These are phyloP conservation scores for Ascochyta clinopodiicola DNA, from an alignment of 2,329 filamentous ascomycete species.

Conservation along the genomic window DNA sequence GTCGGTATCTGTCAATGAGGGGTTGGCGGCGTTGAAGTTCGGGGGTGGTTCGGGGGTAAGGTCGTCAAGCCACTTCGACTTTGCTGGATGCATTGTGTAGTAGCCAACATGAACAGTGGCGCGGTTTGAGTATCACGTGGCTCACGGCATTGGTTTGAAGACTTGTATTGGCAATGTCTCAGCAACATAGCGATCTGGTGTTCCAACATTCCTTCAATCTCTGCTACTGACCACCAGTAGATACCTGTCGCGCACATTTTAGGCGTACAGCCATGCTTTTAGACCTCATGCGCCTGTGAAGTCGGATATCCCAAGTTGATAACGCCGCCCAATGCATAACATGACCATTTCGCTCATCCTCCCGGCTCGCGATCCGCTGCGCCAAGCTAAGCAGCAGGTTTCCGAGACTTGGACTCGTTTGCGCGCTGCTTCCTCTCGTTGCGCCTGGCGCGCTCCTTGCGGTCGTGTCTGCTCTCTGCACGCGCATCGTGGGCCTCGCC, in stretches of 20 bases:
- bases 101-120: too few species aligned
- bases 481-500: slow-evolving; percentile 65
- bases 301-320: slow-evolving; percentile 22
- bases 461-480: slow-evolving; percentile 66
- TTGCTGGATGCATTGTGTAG: too few species aligned
- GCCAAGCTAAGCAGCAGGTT: slow-evolving; percentile 43
- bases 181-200: too few species aligned
- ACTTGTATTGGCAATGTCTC: too few species aligned
- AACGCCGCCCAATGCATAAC: slow-evolving; percentile 42
- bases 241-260: background rate
- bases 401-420: slow-evolving; percentile 72
- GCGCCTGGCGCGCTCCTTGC: slow-evolving; percentile 55
- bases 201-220: background rate
- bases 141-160: too few species aligned
- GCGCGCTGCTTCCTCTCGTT: slow-evolving; percentile 53
- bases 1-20: too few species aligned
- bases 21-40: background rate
- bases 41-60: background rate
- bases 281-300: slow-evolving; percentile 19
- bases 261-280: slow-evolving; percentile 15
- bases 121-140: too few species aligned
- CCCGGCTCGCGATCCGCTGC: slow-evolving; percentile 14
- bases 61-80: too few species aligned
- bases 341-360: slow-evolving; percentile 20
- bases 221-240: background rate